Base-by-base conservation (phyloP, 148 eudicot species). In the Pouteria glomerata region DNA sequence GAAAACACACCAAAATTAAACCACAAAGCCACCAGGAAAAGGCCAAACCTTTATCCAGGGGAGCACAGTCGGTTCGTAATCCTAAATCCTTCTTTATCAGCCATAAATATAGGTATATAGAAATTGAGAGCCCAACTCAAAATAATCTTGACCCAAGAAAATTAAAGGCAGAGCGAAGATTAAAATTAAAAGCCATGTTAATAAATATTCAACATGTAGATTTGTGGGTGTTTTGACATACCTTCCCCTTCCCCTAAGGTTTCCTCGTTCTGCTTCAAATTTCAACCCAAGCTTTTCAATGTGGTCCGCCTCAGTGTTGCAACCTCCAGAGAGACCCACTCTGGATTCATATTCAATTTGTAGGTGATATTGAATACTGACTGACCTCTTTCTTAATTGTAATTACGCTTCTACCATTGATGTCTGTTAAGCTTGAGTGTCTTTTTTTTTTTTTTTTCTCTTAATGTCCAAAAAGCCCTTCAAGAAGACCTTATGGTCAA, bases 191-290 rank as follows among this genome's bases (percentile, higher is more conserved):
- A 39, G 21, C 50, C 34, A 18, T 44, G 16, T 30, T n/a, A 33
- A 27, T 3, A 10, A 30, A 48, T 50, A n/a, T n/a, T 53, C 62
- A 52, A 69, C 50, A 14, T 0, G 6, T 5, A 21, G 39, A 52
- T 23, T 68, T 30, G 23, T 35, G 48, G n/a, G 72, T 52, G 26
- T 23, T 33, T 68, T 34, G 47, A 35, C 72, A 35, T 52, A 68
- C 72, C 72, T 68, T 33, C 58, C 21, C 47, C 16, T 0, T 56
- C 16, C n/a, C n/a, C n/a, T n/a, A n/a, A 21, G 48, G 37, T 69
- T 56, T 51, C 21, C 57, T 3, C 50, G 27, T 50, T 35, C 10
- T 21, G 72, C 48, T 53, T 37, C 27, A 34, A 34, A 35, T 23
- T 52, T 24, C 18, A 33, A 14, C 10, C 4, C 15, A 33, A 34